Evolutionary conservation across 2,329 filamentous ascomycete genomes (phyloP).

Genomic region (Colletotrichum sp.): DNA sequence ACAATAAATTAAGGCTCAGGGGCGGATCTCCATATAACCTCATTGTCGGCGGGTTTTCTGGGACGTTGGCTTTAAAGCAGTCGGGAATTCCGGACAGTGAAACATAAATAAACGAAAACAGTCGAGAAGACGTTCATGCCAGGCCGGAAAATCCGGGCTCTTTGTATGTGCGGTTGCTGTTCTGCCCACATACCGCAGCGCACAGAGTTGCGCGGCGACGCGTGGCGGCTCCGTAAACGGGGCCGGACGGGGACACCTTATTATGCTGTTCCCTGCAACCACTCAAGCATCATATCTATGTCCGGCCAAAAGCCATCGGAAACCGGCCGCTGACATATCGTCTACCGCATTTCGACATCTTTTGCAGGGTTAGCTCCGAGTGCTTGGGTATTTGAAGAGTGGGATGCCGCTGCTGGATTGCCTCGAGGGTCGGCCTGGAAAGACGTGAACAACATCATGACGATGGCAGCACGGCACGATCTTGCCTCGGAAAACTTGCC

Average conservation of each 20-base stretch:
- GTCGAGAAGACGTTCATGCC: background rate
- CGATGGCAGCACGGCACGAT: background rate
- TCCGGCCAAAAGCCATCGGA: background rate
- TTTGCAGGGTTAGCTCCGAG: background rate
- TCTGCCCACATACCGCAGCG: background rate
- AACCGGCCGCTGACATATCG: background rate
- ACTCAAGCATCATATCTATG: background rate
- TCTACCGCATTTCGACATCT: background rate
- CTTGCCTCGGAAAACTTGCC: background rate
- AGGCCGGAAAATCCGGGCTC: background rate
- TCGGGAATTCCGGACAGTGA: background rate
- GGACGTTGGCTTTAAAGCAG: background rate
- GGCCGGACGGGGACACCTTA: background rate
- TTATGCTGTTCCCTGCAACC: constrained; percentile 2
- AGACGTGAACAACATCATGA: background rate
- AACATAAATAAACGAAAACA: background rate
- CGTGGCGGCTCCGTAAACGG: constrained; percentile 1
- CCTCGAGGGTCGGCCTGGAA: background rate
- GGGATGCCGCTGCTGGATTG: background rate
- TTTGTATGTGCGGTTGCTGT: background rate
- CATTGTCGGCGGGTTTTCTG: background rate
- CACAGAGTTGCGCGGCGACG: background rate
- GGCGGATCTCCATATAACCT: background rate
- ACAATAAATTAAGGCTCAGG: background rate
- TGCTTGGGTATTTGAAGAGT: background rate